phyloP scores from a whole-genome alignment of 768 basidiomycete genomes.

The Xerocomellus amylosporus region DNA sequence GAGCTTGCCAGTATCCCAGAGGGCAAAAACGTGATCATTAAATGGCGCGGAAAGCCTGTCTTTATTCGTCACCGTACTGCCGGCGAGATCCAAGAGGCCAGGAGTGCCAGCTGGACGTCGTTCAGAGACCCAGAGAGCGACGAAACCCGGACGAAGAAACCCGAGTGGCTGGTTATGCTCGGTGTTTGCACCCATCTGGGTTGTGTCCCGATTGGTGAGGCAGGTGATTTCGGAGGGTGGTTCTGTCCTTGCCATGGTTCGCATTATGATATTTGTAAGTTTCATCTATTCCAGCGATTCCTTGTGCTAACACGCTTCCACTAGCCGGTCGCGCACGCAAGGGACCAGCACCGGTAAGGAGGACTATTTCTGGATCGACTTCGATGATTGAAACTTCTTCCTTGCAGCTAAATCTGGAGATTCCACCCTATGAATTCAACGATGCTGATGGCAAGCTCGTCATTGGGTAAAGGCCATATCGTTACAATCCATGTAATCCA shows the following conservation, averaged over 20 bases:
- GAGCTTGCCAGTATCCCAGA: slow-evolving; percentile 88
- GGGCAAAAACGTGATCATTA: slow-evolving; percentile 95
- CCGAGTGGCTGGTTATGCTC: slow-evolving; percentile 93
- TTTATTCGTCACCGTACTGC: slow-evolving; percentile 96
- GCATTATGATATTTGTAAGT: slow-evolving; percentile 93
- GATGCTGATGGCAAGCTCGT: slow-evolving; percentile 84
- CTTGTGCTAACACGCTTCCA: slow-evolving; percentile 14
- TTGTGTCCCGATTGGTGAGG: slow-evolving; percentile 97
- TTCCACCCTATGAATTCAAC: slow-evolving; percentile 85
- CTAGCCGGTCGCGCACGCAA: slow-evolving; percentile 91
- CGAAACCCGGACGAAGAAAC: slow-evolving; percentile 84
- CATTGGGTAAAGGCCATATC: slow-evolving; percentile 58
- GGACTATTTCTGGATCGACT: not conserved
- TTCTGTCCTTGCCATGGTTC: slow-evolving; percentile 99
- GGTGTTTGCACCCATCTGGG: slow-evolving; percentile 97
- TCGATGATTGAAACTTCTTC: slow-evolving; percentile 11
- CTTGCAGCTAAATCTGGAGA: slow-evolving; percentile 84
- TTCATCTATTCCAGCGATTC: not conserved
- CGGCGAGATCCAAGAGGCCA: slow-evolving; percentile 91
- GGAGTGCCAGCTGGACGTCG: slow-evolving; percentile 75
- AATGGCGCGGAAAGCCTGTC: slow-evolving; percentile 99
- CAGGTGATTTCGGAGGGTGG: slow-evolving; percentile 98
- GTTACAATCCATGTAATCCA: slow-evolving; percentile 20
- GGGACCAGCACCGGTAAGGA: slow-evolving; percentile 89
- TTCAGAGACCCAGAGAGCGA: slow-evolving; percentile 93